Conservation (phyloP, 208 protist genomes). For the Lotmaria passim region DNA sequence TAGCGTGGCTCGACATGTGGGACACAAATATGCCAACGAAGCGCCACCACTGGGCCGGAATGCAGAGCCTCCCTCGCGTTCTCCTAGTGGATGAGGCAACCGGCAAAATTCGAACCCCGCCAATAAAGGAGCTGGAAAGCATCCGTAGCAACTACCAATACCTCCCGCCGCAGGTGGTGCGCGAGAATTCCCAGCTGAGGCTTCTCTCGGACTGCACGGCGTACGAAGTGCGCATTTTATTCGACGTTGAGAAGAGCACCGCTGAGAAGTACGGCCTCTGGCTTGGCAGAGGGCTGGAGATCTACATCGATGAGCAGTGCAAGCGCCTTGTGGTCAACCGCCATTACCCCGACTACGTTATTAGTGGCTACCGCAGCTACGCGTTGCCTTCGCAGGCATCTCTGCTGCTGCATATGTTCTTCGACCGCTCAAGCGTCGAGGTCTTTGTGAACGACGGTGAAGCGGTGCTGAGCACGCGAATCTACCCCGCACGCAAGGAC, state of each 20-base stretch:
- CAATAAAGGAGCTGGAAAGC: conserved; percentile 44
- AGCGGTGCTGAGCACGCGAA: conserved; percentile 45
- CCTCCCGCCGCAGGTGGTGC: conserved; percentile 34
- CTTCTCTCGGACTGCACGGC: conserved; percentile 43
- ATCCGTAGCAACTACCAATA: conserved; percentile 44
- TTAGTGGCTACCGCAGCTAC: conserved; percentile 66
- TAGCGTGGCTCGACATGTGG: conserved; percentile 70
- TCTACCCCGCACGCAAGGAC: conserved; percentile 49
- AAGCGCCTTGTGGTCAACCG: conserved; percentile 51
- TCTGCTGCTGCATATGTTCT: conserved; percentile 49
- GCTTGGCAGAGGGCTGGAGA: conserved; percentile 54
- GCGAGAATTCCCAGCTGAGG: conserved; percentile 34
- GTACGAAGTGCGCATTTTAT: conserved; percentile 49
- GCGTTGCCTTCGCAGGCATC: conserved; percentile 28
- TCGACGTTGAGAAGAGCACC: conserved; percentile 40
- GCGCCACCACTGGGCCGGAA: conserved; percentile 52
- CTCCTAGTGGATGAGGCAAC: conserved; percentile 42
- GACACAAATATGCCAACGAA: conserved; percentile 58
- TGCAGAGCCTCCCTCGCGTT: conserved; percentile 53
- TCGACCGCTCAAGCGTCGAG: conserved; percentile 63
- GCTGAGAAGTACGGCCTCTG: conserved; percentile 70
- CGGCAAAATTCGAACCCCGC: conserved; percentile 35
- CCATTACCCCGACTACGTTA: conserved; percentile 55
- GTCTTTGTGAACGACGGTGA: conserved; percentile 69
- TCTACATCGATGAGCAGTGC: conserved; percentile 52